Percentiles rank a stretch among this genome's conserved stretches.
phyloP scores from a whole-genome alignment of 2,329 filamentous ascomycete genomes.

The Neopestalotiopsis clavispora region DNA sequence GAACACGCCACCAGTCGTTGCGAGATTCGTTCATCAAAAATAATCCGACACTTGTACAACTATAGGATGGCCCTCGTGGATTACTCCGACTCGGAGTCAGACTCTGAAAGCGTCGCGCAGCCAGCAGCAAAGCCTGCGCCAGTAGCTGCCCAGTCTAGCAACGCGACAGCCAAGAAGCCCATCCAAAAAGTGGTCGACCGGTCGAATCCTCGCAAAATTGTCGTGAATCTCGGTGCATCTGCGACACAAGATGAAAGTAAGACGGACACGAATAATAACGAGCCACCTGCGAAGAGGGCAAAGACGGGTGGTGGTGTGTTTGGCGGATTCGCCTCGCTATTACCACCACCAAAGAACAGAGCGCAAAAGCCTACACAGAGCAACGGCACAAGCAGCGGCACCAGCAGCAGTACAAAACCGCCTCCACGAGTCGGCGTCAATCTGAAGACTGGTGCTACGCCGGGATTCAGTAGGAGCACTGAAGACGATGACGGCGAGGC shows the following conservation, averaged over 20 bases:
- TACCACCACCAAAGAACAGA: slow-evolving; percentile 79
- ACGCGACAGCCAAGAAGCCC: slow-evolving; percentile 56
- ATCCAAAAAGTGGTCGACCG: slow-evolving; percentile 84
- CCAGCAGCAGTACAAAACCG: slow-evolving; percentile 34
- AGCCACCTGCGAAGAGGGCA: slow-evolving; percentile 73
- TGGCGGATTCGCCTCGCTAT: slow-evolving; percentile 82
- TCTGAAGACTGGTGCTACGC: slow-evolving; percentile 82
- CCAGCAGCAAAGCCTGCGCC: slow-evolving; percentile 18
- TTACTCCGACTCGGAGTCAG: slow-evolving; percentile 83
- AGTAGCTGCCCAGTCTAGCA: slow-evolving; percentile 22
- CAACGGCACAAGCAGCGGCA: slow-evolving; percentile 24
- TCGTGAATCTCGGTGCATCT: slow-evolving; percentile 73
- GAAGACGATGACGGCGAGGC: slow-evolving; percentile 30
- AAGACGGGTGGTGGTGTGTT: slow-evolving; percentile 68
- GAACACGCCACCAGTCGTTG: background rate
- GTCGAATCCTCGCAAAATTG: slow-evolving; percentile 81
- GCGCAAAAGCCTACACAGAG: slow-evolving; percentile 40
- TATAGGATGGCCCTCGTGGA: slow-evolving; percentile 74
- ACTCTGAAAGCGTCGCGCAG: slow-evolving; percentile 61
- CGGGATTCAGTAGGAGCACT: slow-evolving; percentile 74
- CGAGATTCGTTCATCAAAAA: background rate
- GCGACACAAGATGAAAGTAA: slow-evolving; percentile 41
- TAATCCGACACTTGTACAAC: slow-evolving; percentile 18
- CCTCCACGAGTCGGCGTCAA: slow-evolving; percentile 64
- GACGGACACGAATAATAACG: slow-evolving; percentile 43